Evolutionary conservation across 352 stramenopile genomes (phyloP).

Genomic region (Phytophthora pluvialis): DNA sequence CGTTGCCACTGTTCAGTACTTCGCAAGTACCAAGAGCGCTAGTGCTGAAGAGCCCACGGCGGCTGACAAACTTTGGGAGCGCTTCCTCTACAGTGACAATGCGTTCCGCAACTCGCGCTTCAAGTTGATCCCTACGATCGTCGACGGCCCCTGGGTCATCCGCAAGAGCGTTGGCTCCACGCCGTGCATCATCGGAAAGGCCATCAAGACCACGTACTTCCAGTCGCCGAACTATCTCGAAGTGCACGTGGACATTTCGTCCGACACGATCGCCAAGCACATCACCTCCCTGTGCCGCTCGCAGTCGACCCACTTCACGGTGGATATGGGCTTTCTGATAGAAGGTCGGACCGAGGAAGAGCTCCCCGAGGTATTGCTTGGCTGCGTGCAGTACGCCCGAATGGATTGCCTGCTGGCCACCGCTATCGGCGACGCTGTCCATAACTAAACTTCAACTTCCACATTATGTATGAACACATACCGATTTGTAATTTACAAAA

Average conservation of each 20-base stretch:
- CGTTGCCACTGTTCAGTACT: slow-evolving; percentile 78
- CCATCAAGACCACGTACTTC: slow-evolving; percentile 69
- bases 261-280: slow-evolving; percentile 75
- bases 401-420: slow-evolving; percentile 62
- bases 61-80: slow-evolving; percentile 61
- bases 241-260: slow-evolving; percentile 79
- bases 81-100: slow-evolving; percentile 67
- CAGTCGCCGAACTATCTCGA: slow-evolving; percentile 72
- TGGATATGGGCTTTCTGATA: slow-evolving; percentile 84
- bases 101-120: slow-evolving; percentile 73
- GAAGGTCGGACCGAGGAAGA: slow-evolving; percentile 69
- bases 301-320: slow-evolving; percentile 65
- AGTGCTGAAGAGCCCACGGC: slow-evolving; percentile 22
- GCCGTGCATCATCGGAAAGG: slow-evolving; percentile 79
- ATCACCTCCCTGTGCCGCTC: slow-evolving; percentile 76
- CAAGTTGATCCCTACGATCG: slow-evolving; percentile 81
- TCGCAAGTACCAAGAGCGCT: slow-evolving; percentile 57
- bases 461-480: too few relatives aligned
- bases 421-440: slow-evolving; percentile 46
- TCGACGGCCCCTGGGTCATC: slow-evolving; percentile 82
- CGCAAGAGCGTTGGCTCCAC: slow-evolving; percentile 81
- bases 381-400: slow-evolving; percentile 78
- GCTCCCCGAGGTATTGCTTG: slow-evolving; percentile 75
- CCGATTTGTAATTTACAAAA: not conserved
- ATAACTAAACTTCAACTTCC: slow-evolving; percentile 21